Evolutionary conservation across 164 flowering plant species (phyloP), one percentile per base, ranked within the genome.

Genomic region (Aristolochia californica): DNA sequence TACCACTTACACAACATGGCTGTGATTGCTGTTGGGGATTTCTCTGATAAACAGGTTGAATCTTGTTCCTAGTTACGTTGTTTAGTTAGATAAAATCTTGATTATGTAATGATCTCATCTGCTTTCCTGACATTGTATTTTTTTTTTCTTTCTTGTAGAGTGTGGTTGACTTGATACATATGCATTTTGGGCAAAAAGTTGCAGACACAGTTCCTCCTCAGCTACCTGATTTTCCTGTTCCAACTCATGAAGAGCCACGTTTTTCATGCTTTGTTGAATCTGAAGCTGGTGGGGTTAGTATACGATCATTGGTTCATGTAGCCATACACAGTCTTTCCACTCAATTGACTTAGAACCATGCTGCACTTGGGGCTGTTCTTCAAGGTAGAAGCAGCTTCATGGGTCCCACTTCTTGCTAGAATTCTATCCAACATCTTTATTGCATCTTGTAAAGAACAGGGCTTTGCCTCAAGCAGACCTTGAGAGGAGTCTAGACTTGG

Each of bases 281-380:
- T 63, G 98, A 91, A 80, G 95, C 96, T 66, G 85, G 86, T 58
- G 96, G 98, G 87, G 98, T 91, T 45, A 79, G 85, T 50, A 22
- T 11, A 22, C 13, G 40, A 34, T 34, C 11, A 34, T 34, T 34
- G 1, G 10, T 34, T 34, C 10, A 34, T 34, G 40, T 12, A 3
- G 9, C 10, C 40, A 34, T 3, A 8, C 40, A 34, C 40, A 34
- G 40, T 5, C 9, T 34, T 7, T 34, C 9, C 40, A 34, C 40
- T 34, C 10, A 2, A 34, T 34, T 34, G 40, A 2, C 10, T 34
- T 34, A 34, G 40, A 34, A 34, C 40, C 40, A 4, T 0, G 40
- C 40, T 8, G 10, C 40, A 3, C 40, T 34, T 34, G 40, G 40
- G 40, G 40, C 34, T 34, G 40, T 34, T 34, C 40, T 12, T 7